A percentile compares a stretch with the other conserved stretches of the same genome.
Evolutionary conservation across 2,329 filamentous ascomycete species (phyloP).

Genomic region (Fusarium pilosicola): DNA sequence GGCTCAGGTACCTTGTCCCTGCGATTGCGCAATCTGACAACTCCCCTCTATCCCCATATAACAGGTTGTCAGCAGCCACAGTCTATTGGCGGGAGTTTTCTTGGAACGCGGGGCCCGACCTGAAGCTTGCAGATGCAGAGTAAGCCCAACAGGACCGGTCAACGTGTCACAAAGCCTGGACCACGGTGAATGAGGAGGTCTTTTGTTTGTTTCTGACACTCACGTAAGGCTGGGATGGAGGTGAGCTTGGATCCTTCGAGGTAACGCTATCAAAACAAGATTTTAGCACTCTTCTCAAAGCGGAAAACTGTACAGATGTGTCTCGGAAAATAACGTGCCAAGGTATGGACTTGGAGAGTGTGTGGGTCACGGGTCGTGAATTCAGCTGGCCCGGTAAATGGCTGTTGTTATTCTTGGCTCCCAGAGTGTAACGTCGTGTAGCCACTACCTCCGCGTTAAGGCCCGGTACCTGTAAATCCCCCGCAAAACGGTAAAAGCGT

Average conservation of each 20-base stretch:
- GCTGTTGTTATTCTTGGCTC: neutral
- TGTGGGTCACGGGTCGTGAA: neutral
- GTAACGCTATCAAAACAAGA: neutral
- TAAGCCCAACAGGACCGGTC: constrained; percentile 18
- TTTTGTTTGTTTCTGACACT: neutral
- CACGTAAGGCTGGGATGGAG: neutral
- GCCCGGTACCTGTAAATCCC: constrained; percentile 13
- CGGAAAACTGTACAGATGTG: neutral
- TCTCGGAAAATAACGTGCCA: neutral
- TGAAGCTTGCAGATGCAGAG: constrained; percentile 5
- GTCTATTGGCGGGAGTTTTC: neutral
- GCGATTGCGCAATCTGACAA: neutral
- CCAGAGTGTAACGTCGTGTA: neutral
- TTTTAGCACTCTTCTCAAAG: neutral
- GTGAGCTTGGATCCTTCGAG: neutral
- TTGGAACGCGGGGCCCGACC: constrained; percentile 1
- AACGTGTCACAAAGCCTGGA: neutral
- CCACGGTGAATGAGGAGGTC: no score
- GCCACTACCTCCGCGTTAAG: neutral
- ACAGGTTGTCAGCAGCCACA: neutral
- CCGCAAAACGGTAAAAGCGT: neutral
- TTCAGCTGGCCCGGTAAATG: neutral
- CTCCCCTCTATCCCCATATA: neutral
- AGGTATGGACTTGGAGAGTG: neutral
- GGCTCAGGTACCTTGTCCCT: neutral